These are phyloP conservation scores for Lodderomyces parapsilosis DNA, from an alignment of 1,139 yeast species.

Conservation along the genomic window DNA sequence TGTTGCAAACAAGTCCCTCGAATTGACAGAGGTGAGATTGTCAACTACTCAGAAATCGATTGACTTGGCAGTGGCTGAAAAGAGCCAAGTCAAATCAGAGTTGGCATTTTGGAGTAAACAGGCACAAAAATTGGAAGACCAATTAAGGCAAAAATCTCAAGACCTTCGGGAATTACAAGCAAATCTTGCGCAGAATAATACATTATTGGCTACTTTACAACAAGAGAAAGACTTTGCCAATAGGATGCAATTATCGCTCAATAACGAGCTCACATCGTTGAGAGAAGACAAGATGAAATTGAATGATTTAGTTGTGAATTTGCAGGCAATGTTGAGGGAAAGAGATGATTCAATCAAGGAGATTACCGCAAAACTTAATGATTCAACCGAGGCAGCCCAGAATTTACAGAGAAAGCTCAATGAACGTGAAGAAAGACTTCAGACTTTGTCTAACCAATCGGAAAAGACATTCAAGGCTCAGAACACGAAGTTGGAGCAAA, in stretches of 20 bases:
- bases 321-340: slow-evolving; percentile 63
- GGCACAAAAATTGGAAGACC: slow-evolving; percentile 54
- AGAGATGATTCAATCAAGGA: slow-evolving; percentile 56
- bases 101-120: slow-evolving; percentile 49
- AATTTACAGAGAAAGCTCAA: slow-evolving; percentile 48
- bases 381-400: slow-evolving; percentile 55
- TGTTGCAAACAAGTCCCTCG: slow-evolving; percentile 30
- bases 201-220: slow-evolving; percentile 48
- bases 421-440: slow-evolving; percentile 50
- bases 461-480: slow-evolving; percentile 61
- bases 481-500: slow-evolving; percentile 63
- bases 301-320: slow-evolving; percentile 56
- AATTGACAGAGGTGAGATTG: slow-evolving; percentile 35
- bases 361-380: slow-evolving; percentile 47
- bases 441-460: slow-evolving; percentile 46
- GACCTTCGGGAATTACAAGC: slow-evolving; percentile 60
- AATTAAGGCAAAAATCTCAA: slow-evolving; percentile 54
- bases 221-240: slow-evolving; percentile 57
- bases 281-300: slow-evolving; percentile 60
- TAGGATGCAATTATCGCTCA: slow-evolving; percentile 51
- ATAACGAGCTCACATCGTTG: slow-evolving; percentile 53
- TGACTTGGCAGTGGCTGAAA: slow-evolving; percentile 45
- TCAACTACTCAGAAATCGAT: slow-evolving; percentile 33
- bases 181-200: slow-evolving; percentile 42
- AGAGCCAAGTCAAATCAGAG: slow-evolving; percentile 48